Base-by-base conservation (phyloP, 2,329 filamentous ascomycete genomes). In the Phialemonium atrogriseum region DNA sequence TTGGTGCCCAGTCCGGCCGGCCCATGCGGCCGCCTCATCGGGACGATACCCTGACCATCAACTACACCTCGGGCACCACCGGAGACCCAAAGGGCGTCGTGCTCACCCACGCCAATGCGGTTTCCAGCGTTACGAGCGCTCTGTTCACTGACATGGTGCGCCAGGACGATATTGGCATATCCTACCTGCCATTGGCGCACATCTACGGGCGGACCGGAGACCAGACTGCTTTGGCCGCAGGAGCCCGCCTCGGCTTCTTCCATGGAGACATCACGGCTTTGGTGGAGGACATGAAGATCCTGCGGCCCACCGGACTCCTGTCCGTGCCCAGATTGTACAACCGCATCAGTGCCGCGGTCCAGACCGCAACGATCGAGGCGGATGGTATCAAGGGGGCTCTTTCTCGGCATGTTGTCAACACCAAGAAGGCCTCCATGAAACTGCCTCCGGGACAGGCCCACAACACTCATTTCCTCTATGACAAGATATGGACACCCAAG, bases 321-420 rank as follows among this genome's bases (percentile, higher is more conserved):
- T 94, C 86, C 11, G 91, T 98, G 2, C 91, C 91, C 1, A 78
- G 91, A 40, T 70, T 98, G 9, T 96, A 78, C 68, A 95, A 94
- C 58, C 78, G 86, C 31, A 94, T 96, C 56, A 85, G 83, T 44
- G 77, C 77, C 35, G 87, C 80, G 18, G 83, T 98, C 47, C 83
- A 83, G 46, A 71, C 80, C 2, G 74, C 80, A 15, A 94, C 88
- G 0, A 53, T 94, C 16, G 74, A 94, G 43, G 78, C 83, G 3
- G 67, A 80, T 1, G 91, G 89, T 15, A 58, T 95, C 51, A 82
- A 77, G 54, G 91, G 91, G 20, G 70, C 82, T 2, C 61, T 98
- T 33, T 91, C 86, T 4, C 73, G 85, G 34, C 81, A 83, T 48
- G 75, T 89, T 28, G 76, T 96, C 35, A 68, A 74, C 27, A 74